A percentile compares a stretch with the other conserved stretches of the same genome.
Conservation (phyloP, 306 rosid species). For the Canavalia gladiata region DNA sequence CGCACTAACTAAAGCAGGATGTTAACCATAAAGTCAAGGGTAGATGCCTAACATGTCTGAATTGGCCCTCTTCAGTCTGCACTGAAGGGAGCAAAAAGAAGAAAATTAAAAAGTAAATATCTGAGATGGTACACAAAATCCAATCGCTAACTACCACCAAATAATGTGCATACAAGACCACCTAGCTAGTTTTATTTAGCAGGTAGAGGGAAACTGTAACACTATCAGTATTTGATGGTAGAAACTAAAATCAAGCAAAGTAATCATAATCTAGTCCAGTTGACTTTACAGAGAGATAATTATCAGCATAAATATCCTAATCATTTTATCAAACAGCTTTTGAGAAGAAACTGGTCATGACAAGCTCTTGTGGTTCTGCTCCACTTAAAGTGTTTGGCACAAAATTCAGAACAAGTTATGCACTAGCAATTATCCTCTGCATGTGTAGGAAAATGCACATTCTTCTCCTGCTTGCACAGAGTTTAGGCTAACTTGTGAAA, state of each 20-base stretch:
- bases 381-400: constrained; percentile 8
- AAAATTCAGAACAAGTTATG: neutral
- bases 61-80: constrained; percentile 6
- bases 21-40: constrained; percentile 46
- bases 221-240: neutral
- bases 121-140: constrained; percentile 30
- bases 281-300: constrained; percentile 21
- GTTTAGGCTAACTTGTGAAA: neutral
- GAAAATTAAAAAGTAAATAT: neutral
- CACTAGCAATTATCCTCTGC: neutral
- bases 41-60: constrained; percentile 42
- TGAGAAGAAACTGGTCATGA: too few relatives aligned
- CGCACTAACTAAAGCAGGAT: constrained; percentile 39
- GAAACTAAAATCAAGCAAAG: neutral
- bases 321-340: constrained; percentile 1
- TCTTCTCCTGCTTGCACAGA: neutral
- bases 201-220: neutral
- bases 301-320: neutral
- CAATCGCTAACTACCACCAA: neutral
- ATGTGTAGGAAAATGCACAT: neutral
- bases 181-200: constrained; percentile 4
- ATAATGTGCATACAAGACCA: neutral
- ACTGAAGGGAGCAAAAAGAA: neutral
- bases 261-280: neutral
- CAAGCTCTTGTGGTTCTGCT: neutral